Conservation (phyloP, 176 grass and related monocot genomes). For the Lolium rigidum region DNA sequence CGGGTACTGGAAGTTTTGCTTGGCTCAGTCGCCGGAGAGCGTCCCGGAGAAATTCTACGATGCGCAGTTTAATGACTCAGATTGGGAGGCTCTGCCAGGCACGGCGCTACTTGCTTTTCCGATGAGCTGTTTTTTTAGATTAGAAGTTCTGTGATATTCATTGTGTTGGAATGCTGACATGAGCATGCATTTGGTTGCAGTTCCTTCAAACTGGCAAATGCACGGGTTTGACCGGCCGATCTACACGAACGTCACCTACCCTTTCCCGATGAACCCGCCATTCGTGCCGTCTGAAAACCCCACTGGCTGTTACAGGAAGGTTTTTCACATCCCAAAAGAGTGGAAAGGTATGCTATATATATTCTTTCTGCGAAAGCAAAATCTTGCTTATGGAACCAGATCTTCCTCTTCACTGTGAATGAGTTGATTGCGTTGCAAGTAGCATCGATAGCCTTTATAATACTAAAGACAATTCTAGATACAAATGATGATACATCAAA, state of each 20-base stretch:
- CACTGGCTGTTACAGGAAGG: conserved; percentile 84
- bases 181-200: conserved; percentile 45
- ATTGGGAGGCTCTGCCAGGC: conserved; percentile 83
- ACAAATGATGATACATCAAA: not conserved
- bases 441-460: not conserved
- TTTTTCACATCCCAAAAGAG: conserved; percentile 87
- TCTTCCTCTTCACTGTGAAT: not conserved
- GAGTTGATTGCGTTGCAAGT: not conserved
- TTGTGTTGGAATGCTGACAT: not conserved
- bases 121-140: not conserved
- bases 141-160: not conserved
- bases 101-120: conserved; percentile 16
- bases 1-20: conserved; percentile 85
- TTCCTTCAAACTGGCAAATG: conserved; percentile 99
- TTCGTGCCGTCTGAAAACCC: conserved; percentile 91
- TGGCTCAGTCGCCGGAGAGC: conserved; percentile 67
- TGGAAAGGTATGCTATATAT: conserved; percentile 79
- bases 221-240: conserved; percentile 90
- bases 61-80: conserved; percentile 69
- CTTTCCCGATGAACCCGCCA: conserved; percentile 86
- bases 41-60: conserved; percentile 74
- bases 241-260: conserved; percentile 82
- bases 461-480: not conserved
- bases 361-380: not conserved
- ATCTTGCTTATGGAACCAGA: not conserved